These are phyloP conservation scores for Rhodotorula taiwanensis DNA, from an alignment of 768 basidiomycete genomes.

Conservation along the genomic window DNA sequence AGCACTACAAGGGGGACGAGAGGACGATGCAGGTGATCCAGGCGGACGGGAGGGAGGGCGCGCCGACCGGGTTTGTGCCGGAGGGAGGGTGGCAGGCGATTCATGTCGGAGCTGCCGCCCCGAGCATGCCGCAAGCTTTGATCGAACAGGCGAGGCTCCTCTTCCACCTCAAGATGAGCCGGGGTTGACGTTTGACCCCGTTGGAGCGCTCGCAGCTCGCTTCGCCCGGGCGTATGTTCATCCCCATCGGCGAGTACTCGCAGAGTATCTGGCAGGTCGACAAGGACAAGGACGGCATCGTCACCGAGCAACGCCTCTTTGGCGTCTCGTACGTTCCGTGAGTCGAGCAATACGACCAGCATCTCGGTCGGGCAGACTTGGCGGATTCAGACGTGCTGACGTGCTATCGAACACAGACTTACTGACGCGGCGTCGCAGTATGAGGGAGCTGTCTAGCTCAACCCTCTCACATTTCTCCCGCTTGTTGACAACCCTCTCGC, in stretches of 20 bases:
- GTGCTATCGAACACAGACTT: neutral
- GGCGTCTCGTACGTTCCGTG: conserved; percentile 63
- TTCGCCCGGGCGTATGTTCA: conserved; percentile 60
- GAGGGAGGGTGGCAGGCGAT: conserved; percentile 57
- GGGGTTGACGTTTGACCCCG: conserved; percentile 51
- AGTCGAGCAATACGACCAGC: too few relatives aligned
- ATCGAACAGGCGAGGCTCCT: conserved; percentile 63
- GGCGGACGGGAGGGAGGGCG: conserved; percentile 59
- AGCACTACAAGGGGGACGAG: conserved; percentile 44
- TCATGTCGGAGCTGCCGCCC: conserved; percentile 85
- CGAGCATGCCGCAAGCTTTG: conserved; percentile 60
- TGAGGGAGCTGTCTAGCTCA: neutral
- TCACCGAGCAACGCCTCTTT: conserved; percentile 63
- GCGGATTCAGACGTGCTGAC: neutral
- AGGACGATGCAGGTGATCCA: conserved; percentile 1
- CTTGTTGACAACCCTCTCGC: too few relatives aligned
- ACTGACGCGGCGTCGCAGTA: neutral
- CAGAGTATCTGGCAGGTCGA: conserved; percentile 65
- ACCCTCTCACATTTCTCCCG: neutral
- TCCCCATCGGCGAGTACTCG: conserved; percentile 71
- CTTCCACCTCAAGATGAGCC: conserved; percentile 52
- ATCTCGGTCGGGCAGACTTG: too few relatives aligned
- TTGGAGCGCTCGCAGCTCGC: conserved; percentile 50
- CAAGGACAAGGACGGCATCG: conserved; percentile 63
- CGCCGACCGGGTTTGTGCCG: conserved; percentile 55